phyloP scores from a whole-genome alignment of 768 basidiomycete genomes.

The Macrolepiota dolichaula region DNA sequence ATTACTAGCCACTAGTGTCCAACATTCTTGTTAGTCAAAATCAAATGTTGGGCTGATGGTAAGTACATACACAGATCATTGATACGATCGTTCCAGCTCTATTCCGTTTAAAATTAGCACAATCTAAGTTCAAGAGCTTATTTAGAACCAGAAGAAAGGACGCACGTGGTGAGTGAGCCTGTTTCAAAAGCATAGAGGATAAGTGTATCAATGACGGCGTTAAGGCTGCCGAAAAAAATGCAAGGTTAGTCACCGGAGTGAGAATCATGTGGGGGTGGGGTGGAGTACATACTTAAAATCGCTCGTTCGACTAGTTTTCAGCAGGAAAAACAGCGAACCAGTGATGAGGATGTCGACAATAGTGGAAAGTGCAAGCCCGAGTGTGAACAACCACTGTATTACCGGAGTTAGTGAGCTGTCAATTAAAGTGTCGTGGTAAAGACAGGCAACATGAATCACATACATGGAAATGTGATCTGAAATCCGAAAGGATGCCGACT shows the following conservation, averaged over 20 bases:
- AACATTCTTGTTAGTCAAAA: slow-evolving; percentile 2
- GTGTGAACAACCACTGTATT: slow-evolving; percentile 50
- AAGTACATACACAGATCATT: slow-evolving; percentile 41
- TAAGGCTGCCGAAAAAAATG: slow-evolving; percentile 28
- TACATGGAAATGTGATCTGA: slow-evolving; percentile 23
- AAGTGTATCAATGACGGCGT: slow-evolving; percentile 42
- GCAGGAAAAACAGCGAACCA: slow-evolving; percentile 36
- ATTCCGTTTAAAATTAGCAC: neutral
- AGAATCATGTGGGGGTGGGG: neutral
- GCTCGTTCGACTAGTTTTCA: slow-evolving; percentile 34
- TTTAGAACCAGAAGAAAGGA: neutral
- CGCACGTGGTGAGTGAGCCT: slow-evolving; percentile 45
- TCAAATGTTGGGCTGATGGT: neutral
- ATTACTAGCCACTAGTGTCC: slow-evolving; percentile 40
- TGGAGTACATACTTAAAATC: slow-evolving; percentile 30
- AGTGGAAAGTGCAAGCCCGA: slow-evolving; percentile 48
- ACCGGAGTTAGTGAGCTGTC: neutral
- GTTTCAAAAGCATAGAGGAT: slow-evolving; percentile 53
- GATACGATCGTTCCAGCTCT: slow-evolving; percentile 44
- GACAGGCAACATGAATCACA: neutral
- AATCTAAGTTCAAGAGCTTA: neutral
- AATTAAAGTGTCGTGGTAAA: neutral
- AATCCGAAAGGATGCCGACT: neutral
- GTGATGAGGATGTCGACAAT: slow-evolving; percentile 49
- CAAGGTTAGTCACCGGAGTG: neutral